phyloP scores from a whole-genome alignment of 2,329 filamentous ascomycete genomes.

The Cadophora sp. region DNA sequence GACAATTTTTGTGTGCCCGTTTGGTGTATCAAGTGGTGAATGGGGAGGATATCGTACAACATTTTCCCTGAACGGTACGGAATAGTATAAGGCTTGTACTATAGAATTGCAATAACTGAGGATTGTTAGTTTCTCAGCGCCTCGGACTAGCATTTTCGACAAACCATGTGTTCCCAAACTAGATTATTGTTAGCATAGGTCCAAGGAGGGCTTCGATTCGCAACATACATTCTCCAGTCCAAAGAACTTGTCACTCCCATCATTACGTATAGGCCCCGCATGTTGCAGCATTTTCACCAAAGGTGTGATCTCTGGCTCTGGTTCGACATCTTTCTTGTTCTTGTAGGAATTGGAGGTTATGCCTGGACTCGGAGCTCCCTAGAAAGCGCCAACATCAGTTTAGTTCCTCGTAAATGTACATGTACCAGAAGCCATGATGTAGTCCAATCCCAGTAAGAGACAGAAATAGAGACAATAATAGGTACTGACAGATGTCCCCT shows the following conservation, averaged over 20 bases:
- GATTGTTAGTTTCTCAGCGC: slow-evolving; percentile 39
- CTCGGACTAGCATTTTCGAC: slow-evolving; percentile 11
- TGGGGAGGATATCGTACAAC: slow-evolving; percentile 88
- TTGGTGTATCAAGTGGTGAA: slow-evolving; percentile 72
- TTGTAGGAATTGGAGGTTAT: slow-evolving; percentile 34
- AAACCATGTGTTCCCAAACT: slow-evolving; percentile 99
- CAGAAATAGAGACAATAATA: not conserved
- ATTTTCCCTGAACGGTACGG: slow-evolving; percentile 89
- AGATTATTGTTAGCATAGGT: slow-evolving; percentile 40
- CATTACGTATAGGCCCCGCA: slow-evolving; percentile 78
- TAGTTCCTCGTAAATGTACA: slow-evolving; percentile 12
- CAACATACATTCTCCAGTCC: slow-evolving; percentile 92
- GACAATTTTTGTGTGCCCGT: slow-evolving; percentile 64
- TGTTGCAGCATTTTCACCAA: slow-evolving; percentile 80
- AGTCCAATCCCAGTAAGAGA: not conserved
- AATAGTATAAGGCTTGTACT: slow-evolving; percentile 96
- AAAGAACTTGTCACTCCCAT: slow-evolving; percentile 98
- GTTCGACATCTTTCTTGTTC: slow-evolving; percentile 43
- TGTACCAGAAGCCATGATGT: not conserved
- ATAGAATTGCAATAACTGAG: slow-evolving; percentile 97
- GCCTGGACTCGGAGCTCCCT: slow-evolving; percentile 35
- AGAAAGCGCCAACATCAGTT: slow-evolving; percentile 27
- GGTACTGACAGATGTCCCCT: slow-evolving; percentile 60
- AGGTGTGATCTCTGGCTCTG: slow-evolving; percentile 61
- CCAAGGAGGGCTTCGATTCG: not conserved